Evolutionary conservation across 345 rosid genomes (phyloP).

Genomic region (Heritiera fomes): DNA sequence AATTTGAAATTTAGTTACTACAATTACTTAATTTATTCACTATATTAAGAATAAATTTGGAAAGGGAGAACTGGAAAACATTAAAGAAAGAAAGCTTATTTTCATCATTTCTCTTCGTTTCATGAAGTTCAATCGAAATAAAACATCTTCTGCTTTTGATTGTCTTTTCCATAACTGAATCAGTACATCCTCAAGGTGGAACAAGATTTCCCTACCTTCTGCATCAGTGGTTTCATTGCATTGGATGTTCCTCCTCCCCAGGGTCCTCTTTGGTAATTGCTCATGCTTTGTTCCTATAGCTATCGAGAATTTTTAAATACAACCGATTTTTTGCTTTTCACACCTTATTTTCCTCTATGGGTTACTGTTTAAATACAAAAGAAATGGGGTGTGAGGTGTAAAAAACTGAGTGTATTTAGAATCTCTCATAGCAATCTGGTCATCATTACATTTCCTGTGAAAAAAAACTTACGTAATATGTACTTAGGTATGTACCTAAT

Average conservation of each 20-base stretch:
- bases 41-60: no score
- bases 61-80: no score
- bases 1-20: not conserved
- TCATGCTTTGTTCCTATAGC: not conserved
- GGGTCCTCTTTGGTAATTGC: slow-evolving; percentile 67
- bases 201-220: slow-evolving; percentile 44
- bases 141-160: not conserved
- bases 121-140: not conserved
- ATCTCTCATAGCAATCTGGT: not conserved
- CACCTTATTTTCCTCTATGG: no score
- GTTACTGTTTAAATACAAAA: no score
- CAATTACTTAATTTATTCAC: no score
- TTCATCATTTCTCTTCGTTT: not conserved
- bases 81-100: not conserved
- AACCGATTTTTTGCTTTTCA: no score
- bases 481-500: no score
- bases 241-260: slow-evolving; percentile 62
- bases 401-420: no score
- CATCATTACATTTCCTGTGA: not conserved
- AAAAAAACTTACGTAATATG: no score
- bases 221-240: slow-evolving; percentile 71
- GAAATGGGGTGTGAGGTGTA: no score
- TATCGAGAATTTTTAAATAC: no score
- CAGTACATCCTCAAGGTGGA: slow-evolving; percentile 74
- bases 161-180: not conserved